These are phyloP conservation scores for Amphichorda felina DNA, from an alignment of 2,329 filamentous ascomycete genomes.

Conservation along the genomic window DNA sequence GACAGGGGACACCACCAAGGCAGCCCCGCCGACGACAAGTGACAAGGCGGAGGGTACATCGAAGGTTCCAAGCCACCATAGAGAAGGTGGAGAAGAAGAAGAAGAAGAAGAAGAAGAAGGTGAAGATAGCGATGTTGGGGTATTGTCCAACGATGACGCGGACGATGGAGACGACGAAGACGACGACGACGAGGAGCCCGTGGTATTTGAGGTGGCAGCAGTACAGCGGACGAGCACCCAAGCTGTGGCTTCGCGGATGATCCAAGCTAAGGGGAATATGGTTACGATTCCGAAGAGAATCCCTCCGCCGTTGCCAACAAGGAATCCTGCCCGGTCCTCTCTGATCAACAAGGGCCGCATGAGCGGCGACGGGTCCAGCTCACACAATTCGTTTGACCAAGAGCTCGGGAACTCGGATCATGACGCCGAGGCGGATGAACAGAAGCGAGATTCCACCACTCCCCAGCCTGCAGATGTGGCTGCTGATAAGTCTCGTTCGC, in stretches of 20 bases:
- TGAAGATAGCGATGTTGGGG: conserved; percentile 8
- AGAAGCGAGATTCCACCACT: not conserved
- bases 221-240: conserved; percentile 41
- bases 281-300: conserved; percentile 76
- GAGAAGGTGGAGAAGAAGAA: no score
- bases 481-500: not conserved
- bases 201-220: conserved; percentile 57
- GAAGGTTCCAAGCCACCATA: conserved; percentile 14
- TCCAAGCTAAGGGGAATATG: conserved; percentile 63
- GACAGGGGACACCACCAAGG: not conserved
- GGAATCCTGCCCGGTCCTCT: conserved; percentile 58
- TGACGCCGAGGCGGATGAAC: not conserved
- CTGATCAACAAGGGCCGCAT: conserved; percentile 37
- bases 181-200: conserved; percentile 47
- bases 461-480: no score
- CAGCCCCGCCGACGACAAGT: conserved; percentile 4
- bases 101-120: no score
- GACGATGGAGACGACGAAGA: conserved; percentile 35
- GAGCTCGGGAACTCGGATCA: conserved; percentile 28
- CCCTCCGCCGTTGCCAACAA: conserved; percentile 64
- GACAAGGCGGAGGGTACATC: conserved; percentile 13
- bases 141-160: conserved; percentile 22
- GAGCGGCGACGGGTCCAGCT: conserved; percentile 44
- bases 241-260: conserved; percentile 50
- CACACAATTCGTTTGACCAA: conserved; percentile 37